Percentiles rank a stretch among this genome's conserved stretches.
These are phyloP conservation scores for Penicillium parvum DNA, from an alignment of 495 filamentous ascomycete genomes.

Conservation along the genomic window DNA sequence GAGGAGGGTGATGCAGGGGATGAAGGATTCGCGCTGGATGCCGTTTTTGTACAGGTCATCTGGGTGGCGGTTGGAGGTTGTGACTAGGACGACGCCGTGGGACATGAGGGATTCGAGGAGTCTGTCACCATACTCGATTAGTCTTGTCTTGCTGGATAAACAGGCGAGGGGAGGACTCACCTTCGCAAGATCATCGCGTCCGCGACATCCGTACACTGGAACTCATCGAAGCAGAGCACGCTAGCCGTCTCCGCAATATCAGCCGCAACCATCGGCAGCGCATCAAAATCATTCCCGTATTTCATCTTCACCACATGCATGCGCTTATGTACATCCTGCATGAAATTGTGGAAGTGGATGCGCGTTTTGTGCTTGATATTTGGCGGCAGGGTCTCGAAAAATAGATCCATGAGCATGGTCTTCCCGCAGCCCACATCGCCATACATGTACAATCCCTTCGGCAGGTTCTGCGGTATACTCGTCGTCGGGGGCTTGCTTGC, in stretches of 20 bases:
- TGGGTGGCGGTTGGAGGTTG: constrained; percentile 95
- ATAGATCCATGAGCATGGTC: constrained; percentile 99
- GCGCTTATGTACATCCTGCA: constrained; percentile 95
- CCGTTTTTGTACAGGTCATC: constrained; percentile 97
- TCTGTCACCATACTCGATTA: too few relatives aligned
- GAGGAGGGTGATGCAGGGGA: constrained; percentile 91
- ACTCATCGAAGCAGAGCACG: constrained; percentile 97
- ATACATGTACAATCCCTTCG: constrained; percentile 89
- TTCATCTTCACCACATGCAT: constrained; percentile 85
- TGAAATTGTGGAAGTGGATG: constrained; percentile 99
- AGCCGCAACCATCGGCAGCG: constrained; percentile 86
- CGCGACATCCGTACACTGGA: constrained; percentile 97
- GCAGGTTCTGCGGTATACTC: constrained; percentile 66
- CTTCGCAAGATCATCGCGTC: constrained; percentile 96
- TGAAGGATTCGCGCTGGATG: constrained; percentile 90
- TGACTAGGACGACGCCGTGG: constrained; percentile 93
- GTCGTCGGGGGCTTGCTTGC: constrained; percentile 21
- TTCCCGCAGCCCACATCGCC: constrained; percentile 98
- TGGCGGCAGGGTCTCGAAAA: constrained; percentile 85
- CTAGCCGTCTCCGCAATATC: constrained; percentile 81
- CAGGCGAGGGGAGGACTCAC: constrained; percentile 29
- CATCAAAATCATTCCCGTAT: constrained; percentile 87
- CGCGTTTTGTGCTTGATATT: constrained; percentile 83
- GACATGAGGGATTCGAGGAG: constrained; percentile 87
- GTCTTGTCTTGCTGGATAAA: background rate